Evolutionary conservation across 148 eudicot genomes (phyloP), one percentile per base, ranked within the genome.

Genomic region (Spergularia marina): DNA sequence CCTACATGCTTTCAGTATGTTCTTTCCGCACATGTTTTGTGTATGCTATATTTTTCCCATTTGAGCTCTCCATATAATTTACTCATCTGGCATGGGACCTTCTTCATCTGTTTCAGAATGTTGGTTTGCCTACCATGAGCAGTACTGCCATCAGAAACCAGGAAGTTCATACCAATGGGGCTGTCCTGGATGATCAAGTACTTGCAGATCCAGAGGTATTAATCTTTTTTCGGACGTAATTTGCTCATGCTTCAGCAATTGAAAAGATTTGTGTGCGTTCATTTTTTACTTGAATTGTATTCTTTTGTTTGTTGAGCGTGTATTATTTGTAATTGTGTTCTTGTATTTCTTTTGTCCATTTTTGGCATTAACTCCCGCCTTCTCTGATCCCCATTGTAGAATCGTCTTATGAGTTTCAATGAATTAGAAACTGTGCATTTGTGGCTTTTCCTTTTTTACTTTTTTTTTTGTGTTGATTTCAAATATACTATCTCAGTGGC

Each of bases 111-210:
- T 68, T 60, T 79, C 85, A 95, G 99, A 90, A 65, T 91, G 97
- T 80, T 58, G 99, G 97, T 20, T 82, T 92, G 75, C 94, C 97
- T 58, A 88, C 86, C 70, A 83, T 84, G 89, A 95, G 89, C 86
- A 95, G 99, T 86, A 90, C 91, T 66, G 85, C 84, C 58, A 92
- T 95, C 83, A 86, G 99, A 86, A 89, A 85, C 5, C 97, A 92
- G 83, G 97, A 92, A 66, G 94, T 85, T 71, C 99, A 95, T 79
- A 90, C 85, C 76, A 95, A 95, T 77, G 99, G 99, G 68, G 97
- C 97, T 36, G 96, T 95, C 53, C 82, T 92, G 74, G 99, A 92
- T 79, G 97, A 92, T 84, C 82, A 74, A 54, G 59, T 95, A 83
- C 97, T 95, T 75, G 78, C 86, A 71, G 97, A 95, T 80, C 89